Base-by-base conservation (phyloP, 225 moss, liverwort and hornwort genomes). In the Thuidium tamariscinum region DNA sequence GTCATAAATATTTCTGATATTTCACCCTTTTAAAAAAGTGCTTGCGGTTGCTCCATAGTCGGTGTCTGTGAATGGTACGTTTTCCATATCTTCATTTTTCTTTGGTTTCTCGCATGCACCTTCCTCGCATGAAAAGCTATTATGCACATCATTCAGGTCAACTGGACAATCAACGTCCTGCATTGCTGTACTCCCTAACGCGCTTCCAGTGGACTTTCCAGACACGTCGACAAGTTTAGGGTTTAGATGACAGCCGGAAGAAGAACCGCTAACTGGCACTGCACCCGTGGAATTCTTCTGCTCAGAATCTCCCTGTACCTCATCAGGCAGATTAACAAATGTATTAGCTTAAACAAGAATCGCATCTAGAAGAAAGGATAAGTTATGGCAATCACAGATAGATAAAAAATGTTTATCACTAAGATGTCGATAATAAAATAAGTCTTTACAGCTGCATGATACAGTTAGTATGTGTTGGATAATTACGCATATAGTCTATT, bases 1-100 rank as follows among this genome's bases (percentile, higher is more conserved):
- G 36, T 49, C 34, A 54, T 76, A 63, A 63, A 46, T 42, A n/a
- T 57, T 70, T 78, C n/a, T 48, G 44, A 64, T 65, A 71, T 55
- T 56, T 91, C n/a, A 94, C 94, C 94, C 93, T 87, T 81, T 94
- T 25, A 94, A 87, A 79, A 94, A 94, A 13, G 90, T 90, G 87
- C 84, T 89, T 84, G 91, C 90, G 87, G 75, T 82, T 79, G 91
- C 90, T 82, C 82, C 94, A 84, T 73, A 51, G 56, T 87, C 87
- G 51, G 57, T 42, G n/a, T 70, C 87, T 70, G 66, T 76, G 39
- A 87, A 74, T 44, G 83, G 26, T 39, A n/a, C 70, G 56, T 63
- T 70, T 68, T 84, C 85, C 25, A 55, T 49, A 46, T 89, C 83
- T 75, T 69, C 85, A 60, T 22, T 78, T 70, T 48, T 82, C 48